phyloP scores from a whole-genome alignment of 148 eudicot genomes.

The Diospyros kaki region DNA sequence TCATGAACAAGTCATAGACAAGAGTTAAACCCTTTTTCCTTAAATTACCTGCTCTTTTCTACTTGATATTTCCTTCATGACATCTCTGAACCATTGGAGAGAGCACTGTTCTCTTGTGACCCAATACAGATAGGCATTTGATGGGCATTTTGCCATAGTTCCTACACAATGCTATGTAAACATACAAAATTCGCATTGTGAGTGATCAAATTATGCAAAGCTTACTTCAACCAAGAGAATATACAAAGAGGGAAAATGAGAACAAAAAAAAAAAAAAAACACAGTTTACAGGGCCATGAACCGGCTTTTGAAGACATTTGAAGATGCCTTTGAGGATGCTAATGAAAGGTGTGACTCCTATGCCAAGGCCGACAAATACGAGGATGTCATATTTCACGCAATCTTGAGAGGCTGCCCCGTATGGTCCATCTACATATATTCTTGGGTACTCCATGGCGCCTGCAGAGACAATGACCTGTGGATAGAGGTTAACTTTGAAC shows the following conservation, averaged over 20 bases:
- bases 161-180: not conserved
- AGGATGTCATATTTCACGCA: conserved; percentile 27
- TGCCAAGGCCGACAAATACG: conserved; percentile 34
- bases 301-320: not conserved
- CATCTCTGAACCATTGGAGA: conserved; percentile 39
- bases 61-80: conserved; percentile 22
- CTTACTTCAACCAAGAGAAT: not conserved
- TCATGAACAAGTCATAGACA: not conserved
- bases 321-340: conserved; percentile 30
- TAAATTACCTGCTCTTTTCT: conserved; percentile 29
- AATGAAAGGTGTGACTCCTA: conserved; percentile 36
- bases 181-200: not conserved
- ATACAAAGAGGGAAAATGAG: not conserved
- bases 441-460: conserved; percentile 18
- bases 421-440: conserved; percentile 35
- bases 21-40: no score
- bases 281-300: not conserved
- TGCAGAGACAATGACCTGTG: conserved; percentile 11
- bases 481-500: not conserved
- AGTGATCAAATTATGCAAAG: not conserved
- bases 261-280: no score
- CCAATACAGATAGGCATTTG: conserved; percentile 34
- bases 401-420: conserved; percentile 41
- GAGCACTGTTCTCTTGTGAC: conserved; percentile 42
- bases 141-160: conserved; percentile 8